Base-by-base conservation (phyloP, 1,284 basidiomycete genomes). In the Cryptococcus neoformans region DNA sequence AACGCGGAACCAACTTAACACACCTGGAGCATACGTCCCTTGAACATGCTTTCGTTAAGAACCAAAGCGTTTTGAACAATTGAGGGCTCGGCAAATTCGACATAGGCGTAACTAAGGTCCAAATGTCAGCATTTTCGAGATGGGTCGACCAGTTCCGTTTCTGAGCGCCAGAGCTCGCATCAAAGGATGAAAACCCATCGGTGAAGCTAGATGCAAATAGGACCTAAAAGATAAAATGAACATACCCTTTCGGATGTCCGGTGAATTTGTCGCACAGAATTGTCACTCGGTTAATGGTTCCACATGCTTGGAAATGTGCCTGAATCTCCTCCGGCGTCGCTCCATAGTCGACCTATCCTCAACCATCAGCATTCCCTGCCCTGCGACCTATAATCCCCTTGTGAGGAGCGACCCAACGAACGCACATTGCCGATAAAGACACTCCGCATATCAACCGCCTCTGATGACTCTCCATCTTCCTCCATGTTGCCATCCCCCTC, bases 231-330 rank as follows among this genome's bases (percentile, higher is more conserved):
- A 28, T 10, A 34, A 39, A 10, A 34, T 14, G 11, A 80, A 21
- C 86, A 60, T 65, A 94, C 91, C 95, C 96, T 85, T 98, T 99
- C 44, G 96, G 95, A 81, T 98, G 95, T 46, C 96, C 96, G 14
- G 95, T 98, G 78, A 97, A 99, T 81, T 99, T 99, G 83, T 99
- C 96, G 78, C 96, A 99, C 34, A 99, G 85, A 70, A 99, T 99
- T 0, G 96, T 99, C 51, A 99, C 93, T 67, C 96, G 86, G 80
- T 99, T 99, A 78, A 99, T 99, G 17, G 90, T 94, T 6, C 96
- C 96, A 74, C 94, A 98, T 34, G 93, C 87, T 73, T 93, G 90
- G 81, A 99, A 99, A 77, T 99, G 96, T 45, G 84, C 87, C 79
- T 99, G 96, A 56, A 99, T 93, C 76, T 99, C 96, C 79, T 99